Percentiles rank a stretch among this genome's conserved stretches.
Conservation (phyloP, 768 basidiomycete species). For the Leccinum boreale region DNA sequence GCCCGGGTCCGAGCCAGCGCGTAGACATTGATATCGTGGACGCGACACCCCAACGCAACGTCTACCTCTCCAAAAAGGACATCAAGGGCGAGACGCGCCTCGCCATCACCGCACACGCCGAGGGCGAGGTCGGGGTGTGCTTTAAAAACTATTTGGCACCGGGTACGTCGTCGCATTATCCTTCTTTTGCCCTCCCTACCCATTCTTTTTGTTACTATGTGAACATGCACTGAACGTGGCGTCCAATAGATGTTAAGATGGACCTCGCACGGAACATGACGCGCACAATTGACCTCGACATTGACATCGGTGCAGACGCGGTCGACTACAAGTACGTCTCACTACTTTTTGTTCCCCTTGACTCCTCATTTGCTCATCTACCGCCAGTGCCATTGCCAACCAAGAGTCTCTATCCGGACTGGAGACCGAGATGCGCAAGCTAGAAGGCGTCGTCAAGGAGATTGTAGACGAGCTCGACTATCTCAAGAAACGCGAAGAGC, state of each 20-base stretch:
- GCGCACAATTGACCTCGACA: constrained; percentile 85
- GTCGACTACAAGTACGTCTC: constrained; percentile 94
- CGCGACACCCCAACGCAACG: constrained; percentile 77
- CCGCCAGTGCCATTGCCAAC: constrained; percentile 88
- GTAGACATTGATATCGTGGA: constrained; percentile 95
- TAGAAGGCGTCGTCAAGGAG: constrained; percentile 93
- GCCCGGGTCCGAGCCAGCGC: constrained; percentile 69
- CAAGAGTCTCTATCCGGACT: constrained; percentile 94
- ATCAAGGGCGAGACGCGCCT: constrained; percentile 90
- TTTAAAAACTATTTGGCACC: constrained; percentile 77
- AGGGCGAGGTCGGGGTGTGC: constrained; percentile 95
- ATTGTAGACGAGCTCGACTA: constrained; percentile 92
- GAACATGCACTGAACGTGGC: background rate
- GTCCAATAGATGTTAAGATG: constrained; percentile 40
- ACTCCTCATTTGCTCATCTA: background rate
- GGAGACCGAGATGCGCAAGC: constrained; percentile 97
- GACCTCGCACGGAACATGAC: constrained; percentile 48
- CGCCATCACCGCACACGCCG: constrained; percentile 89
- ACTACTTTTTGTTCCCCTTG: background rate
- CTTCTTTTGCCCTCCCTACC: background rate
- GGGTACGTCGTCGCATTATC: constrained; percentile 39
- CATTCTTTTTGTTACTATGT: background rate
- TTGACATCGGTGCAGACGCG: constrained; percentile 97
- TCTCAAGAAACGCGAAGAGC: constrained; percentile 84
- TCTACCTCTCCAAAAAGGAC: constrained; percentile 85